Base-by-base conservation (phyloP, 805 yeast species). In the Metschnikowia anglica region DNA sequence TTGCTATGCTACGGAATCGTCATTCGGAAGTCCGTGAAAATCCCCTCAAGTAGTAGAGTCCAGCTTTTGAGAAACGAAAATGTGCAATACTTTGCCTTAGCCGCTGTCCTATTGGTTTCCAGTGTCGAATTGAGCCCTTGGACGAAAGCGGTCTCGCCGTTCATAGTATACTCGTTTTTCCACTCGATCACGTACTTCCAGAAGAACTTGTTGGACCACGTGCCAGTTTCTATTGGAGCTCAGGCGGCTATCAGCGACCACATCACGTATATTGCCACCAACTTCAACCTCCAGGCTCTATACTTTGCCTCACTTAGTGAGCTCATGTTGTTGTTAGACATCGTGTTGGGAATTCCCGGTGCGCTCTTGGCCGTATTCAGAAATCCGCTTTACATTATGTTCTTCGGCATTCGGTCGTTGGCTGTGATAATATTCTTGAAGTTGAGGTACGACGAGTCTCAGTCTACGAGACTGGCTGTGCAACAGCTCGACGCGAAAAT, bases 1-100 rank as follows among this genome's bases (percentile, higher is more conserved):
- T 65, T 82, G 15, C 52, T 74, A n/a, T 80, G 88, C 0, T 84
- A 83, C 55, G 60, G 72, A 17, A 80, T 84, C 34, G 87, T 83
- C 8, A 60, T 83, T 24, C 74, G 79, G 54, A 85, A 82, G 56
- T 72, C 79, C 29, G 74, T 75, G 61, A 74, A 74, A 56, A 60
- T 73, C 16, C 5, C 43, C 5, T 34, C 20, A 21, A 18, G 29
- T 11, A 41, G 46, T 27, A 51, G 36, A 35, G 25, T 33, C 24
- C 51, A 49, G 51, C 59, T 62, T 38, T 52, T 59, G 39, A 58
- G 58, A 50, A 81, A 69, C 46, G 74, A 69, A 44, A 70, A 70
- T 43, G 58, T 64, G 41, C 75, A 70, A 46, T 70, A 70, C 49
- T 59, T 68, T 34, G 31, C 48, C 12, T 55, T 70, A 37, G 70